phyloP scores from a whole-genome alignment of 441 rosid species.

The Gossypium schwendimanii region DNA sequence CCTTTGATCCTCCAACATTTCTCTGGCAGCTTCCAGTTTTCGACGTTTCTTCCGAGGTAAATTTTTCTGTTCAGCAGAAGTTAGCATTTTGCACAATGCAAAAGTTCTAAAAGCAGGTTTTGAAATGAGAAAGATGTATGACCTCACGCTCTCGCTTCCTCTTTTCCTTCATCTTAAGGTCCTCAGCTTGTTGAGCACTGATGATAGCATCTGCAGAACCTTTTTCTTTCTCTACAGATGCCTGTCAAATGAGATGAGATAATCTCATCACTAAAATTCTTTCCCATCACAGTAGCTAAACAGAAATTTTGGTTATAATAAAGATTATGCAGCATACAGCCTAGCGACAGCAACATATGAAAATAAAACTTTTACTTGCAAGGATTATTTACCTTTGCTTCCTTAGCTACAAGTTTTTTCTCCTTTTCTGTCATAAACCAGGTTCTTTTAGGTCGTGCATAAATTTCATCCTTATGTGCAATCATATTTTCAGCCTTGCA shows the following conservation, averaged over 20 bases:
- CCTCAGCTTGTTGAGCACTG: constrained; percentile 86
- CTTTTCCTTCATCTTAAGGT: constrained; percentile 85
- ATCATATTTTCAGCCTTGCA: constrained; percentile 90
- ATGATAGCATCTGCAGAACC: constrained; percentile 48
- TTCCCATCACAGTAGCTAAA: not conserved
- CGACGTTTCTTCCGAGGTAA: constrained; percentile 85
- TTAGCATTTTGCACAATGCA: constrained; percentile 5
- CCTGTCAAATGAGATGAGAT: constrained; percentile 31
- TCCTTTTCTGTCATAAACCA: constrained; percentile 92
- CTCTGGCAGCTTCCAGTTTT: constrained; percentile 92
- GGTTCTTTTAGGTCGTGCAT: constrained; percentile 82
- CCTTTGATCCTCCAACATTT: constrained; percentile 79
- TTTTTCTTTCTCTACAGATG: constrained; percentile 41
- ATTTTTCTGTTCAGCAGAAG: constrained; percentile 58
- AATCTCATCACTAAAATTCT: not conserved
- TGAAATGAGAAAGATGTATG: constrained; percentile 4
- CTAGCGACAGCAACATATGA: not conserved
- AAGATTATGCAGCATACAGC: not conserved
- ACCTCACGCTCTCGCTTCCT: constrained; percentile 90
- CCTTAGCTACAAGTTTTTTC: constrained; percentile 67
- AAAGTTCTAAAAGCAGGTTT: not conserved
- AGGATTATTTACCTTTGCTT: constrained; percentile 48
- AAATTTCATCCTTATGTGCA: constrained; percentile 74
- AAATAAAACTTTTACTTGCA: not conserved
- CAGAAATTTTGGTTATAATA: not conserved